These are phyloP conservation scores for Coprinopsis marcescibilis DNA, from an alignment of 768 basidiomycete genomes.

Conservation along the genomic window DNA sequence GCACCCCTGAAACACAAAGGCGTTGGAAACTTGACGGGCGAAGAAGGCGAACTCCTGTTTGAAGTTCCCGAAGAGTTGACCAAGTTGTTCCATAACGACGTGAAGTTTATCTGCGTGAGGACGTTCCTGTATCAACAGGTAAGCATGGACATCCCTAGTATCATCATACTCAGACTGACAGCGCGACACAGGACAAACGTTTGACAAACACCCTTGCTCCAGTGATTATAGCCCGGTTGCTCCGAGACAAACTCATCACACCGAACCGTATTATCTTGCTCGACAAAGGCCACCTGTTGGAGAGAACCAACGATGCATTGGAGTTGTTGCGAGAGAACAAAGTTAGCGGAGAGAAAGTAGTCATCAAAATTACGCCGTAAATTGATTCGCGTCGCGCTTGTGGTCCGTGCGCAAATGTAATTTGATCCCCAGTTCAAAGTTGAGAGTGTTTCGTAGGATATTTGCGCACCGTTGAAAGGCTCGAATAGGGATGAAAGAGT, in stretches of 20 bases:
- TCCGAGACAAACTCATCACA: slow-evolving; percentile 32
- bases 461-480: no score
- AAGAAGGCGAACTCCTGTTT: not conserved
- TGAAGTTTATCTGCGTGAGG: slow-evolving; percentile 32
- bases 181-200: slow-evolving; percentile 28
- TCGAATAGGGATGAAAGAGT: no score
- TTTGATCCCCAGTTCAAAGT: no score
- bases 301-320: slow-evolving; percentile 36
- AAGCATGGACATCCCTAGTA: slow-evolving; percentile 8
- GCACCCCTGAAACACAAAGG: slow-evolving; percentile 41
- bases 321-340: slow-evolving; percentile 41
- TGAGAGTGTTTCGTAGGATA: no score
- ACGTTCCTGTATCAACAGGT: slow-evolving; percentile 39
- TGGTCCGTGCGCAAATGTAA: no score
- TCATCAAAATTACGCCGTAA: slow-evolving; percentile 28
- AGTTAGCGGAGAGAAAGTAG: slow-evolving; percentile 45
- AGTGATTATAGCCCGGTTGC: slow-evolving; percentile 37
- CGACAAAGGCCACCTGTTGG: slow-evolving; percentile 36
- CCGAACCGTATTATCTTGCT: slow-evolving; percentile 37
- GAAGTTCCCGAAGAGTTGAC: not conserved
- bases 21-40: not conserved
- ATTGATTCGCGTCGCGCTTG: no score
- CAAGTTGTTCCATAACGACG: slow-evolving; percentile 28
- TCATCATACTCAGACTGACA: not conserved
- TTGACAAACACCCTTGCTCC: slow-evolving; percentile 41